Percentiles rank a stretch among this genome's conserved stretches.
phyloP scores from a whole-genome alignment of 192 early-diverging fungal genomes.

The Powellomyces hirtus region DNA sequence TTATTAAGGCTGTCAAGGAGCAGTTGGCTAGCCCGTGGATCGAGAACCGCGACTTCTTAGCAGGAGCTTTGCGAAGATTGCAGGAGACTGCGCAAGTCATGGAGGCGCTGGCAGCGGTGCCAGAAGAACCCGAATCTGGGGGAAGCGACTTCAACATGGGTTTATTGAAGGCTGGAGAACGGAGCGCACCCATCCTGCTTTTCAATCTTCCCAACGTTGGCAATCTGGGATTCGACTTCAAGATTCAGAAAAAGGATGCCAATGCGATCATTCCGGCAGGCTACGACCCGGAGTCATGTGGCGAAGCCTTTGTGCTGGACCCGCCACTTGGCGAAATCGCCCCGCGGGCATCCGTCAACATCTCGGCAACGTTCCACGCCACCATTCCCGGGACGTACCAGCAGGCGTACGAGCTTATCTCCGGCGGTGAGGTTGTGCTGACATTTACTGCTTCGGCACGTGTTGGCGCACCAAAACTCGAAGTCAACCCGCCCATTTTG shows the following conservation, averaged over 20 bases:
- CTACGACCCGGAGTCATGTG: conserved; percentile 1
- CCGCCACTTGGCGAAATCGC: conserved; percentile 43
- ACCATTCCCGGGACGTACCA: conserved; percentile 43
- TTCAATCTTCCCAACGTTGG: conserved; percentile 57
- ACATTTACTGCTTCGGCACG: conserved; percentile 47
- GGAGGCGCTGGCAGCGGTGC: conserved; percentile 32
- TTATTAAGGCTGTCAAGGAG: conserved; percentile 53
- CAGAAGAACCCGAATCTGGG: conserved; percentile 15
- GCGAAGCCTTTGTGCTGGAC: conserved; percentile 37
- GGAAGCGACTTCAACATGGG: conserved; percentile 50
- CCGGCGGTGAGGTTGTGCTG: conserved; percentile 49
- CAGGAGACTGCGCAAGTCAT: conserved; percentile 49
- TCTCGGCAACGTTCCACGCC: conserved; percentile 41
- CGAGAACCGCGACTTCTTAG: conserved; percentile 51
- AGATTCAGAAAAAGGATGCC: conserved; percentile 30
- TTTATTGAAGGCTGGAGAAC: conserved; percentile 42
- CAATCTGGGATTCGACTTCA: conserved; percentile 50
- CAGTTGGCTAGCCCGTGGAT: conserved; percentile 51
- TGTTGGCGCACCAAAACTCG: conserved; percentile 52
- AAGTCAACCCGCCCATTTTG: conserved; percentile 29
- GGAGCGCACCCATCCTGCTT: conserved; percentile 35
- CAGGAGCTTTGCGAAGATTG: conserved; percentile 36
- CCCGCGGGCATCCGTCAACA: conserved; percentile 45
- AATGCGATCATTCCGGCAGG: conserved; percentile 37
- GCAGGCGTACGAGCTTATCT: conserved; percentile 49